phyloP scores from a whole-genome alignment of 805 yeast genomes.

The Metschnikowia vanudenii region DNA sequence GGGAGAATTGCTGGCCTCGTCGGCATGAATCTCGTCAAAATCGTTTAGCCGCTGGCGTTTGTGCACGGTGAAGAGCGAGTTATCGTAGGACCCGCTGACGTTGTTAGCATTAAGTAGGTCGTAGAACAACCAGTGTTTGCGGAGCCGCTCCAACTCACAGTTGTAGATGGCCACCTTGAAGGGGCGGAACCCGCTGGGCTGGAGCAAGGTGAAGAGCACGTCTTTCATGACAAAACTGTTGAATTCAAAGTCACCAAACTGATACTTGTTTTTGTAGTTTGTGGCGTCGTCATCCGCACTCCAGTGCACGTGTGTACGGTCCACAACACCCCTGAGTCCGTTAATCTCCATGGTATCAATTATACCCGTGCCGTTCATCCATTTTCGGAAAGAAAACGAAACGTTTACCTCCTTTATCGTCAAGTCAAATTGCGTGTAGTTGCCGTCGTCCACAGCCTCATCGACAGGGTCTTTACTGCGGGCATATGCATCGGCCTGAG shows the following conservation, averaged over 20 bases:
- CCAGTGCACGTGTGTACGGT: conserved; percentile 85
- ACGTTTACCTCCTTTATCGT: conserved; percentile 84
- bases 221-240: conserved; percentile 82
- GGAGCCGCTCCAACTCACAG: conserved; percentile 72
- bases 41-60: conserved; percentile 62
- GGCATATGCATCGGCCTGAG: conserved; percentile 69
- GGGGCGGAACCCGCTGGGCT: conserved; percentile 79
- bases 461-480: conserved; percentile 35
- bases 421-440: conserved; percentile 92
- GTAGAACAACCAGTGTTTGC: conserved; percentile 92
- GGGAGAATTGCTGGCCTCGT: conserved; percentile 25
- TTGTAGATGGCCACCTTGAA: conserved; percentile 85
- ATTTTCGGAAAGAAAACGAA: conserved; percentile 75
- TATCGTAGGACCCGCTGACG: conserved; percentile 89
- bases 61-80: conserved; percentile 88
- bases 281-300: conserved; percentile 79
- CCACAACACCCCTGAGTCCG: conserved; percentile 91
- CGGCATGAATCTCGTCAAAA: conserved; percentile 23
- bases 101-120: conserved; percentile 82
- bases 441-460: conserved; percentile 68
- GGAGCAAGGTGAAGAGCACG: conserved; percentile 73
- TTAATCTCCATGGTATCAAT: conserved; percentile 70
- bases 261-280: conserved; percentile 67
- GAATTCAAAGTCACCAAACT: conserved; percentile 91
- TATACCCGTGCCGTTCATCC: conserved; percentile 89